Base-by-base conservation (phyloP, 2,329 filamentous ascomycete species). In the Knoxdaviesia capensis region DNA sequence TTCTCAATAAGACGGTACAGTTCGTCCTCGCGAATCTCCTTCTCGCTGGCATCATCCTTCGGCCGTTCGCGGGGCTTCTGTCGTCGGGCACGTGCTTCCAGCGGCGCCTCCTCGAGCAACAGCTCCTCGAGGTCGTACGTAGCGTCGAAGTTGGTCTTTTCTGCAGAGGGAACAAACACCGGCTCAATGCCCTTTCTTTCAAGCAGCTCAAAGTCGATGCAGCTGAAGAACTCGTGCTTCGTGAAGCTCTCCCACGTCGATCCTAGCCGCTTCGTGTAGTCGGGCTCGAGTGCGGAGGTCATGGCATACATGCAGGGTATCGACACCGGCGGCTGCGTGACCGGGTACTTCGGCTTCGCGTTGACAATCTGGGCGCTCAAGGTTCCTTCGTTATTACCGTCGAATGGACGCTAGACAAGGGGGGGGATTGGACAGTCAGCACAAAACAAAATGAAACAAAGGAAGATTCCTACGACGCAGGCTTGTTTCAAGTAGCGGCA, bases 101-200 rank as follows among this genome's bases (percentile, higher is more conserved):
- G 63, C 1, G 90, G 90, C 8, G 90, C 90, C 56, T 98, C 90
- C 59, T 98, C 90, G 38, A 98, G 61, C 2, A 98, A 62, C 20
- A 98, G 60, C 57, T 98, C 90, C 56, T 98, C 90, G 41, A 98
- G 63, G 58, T 98, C 90, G 55, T 98, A 96, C 1, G 90, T 98
- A 5, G 90, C 90, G 59, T 98, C 90, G 50, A 98, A 98, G 57
- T 98, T 98, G 4, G 90, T 96, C 69, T 98, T 98, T 40, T 96
- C 90, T 43, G 85, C 87, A 0, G 88, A 94, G 0, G 90, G 90
- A 20, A 81, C 73, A 56, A 98, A 98, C 4, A 96, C 76, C 0
- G 90, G 90, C 50, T 87, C 79, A 38, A 96, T 77, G 54, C 86
- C 77, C 56, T 94, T 96, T 48, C 75, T 68, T 56, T 94, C 84